Base-by-base conservation (phyloP, 129 eudicot species). In the Arctium lappa region DNA sequence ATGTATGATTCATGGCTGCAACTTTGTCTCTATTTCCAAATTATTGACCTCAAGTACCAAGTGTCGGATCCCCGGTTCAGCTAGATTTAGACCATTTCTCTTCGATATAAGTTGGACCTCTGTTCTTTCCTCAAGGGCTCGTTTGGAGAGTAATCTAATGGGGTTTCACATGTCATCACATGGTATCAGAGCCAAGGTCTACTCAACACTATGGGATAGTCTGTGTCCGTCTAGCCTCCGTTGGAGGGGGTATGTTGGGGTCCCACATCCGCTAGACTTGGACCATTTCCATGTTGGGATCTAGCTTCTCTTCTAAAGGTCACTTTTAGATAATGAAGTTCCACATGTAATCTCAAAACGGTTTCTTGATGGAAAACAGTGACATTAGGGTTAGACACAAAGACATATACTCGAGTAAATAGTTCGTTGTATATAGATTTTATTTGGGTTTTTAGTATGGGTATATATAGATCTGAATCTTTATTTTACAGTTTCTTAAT, bases 361-460 rank as follows among this genome's bases (percentile, higher is more conserved):
- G 68, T 60, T 16, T 60, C 68, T 60, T 60, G 68, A 60, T 60
- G 68, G 4, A 60, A 33, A 33, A 33, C 36, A 33, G 36, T 33
- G 36, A 33, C 36, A 33, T 33, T 33, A 33, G 36, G 36, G 36
- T 33, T 33, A 33, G 53, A 42, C 6, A 68, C 16, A 40, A 46
- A 53, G 36, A 33, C 3, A 33, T 33, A 68, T 11, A 82, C 32
- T 40, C 31, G 80, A 73, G 48, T 37, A 78, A 60, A 78, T 78
- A 62, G 69, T 38, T 33, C 18, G 11, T 16, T 84, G n/a, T 83
- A 38, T 53, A 72, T 27, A 84, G 79, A n/a, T 83, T 31, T 37
- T 76, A 60, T 39, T 56, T 42, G 66, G 63, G 75, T 40, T 76
- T 48, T 29, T 50, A 36, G 70, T 65, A 48, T 62, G 69, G 66